A percentile compares a stretch with the other conserved stretches of the same genome.
These are phyloP conservation scores for Syncephalastrum monosporum DNA, from an alignment of 371 early-diverging fungal species.

Conservation along the genomic window DNA sequence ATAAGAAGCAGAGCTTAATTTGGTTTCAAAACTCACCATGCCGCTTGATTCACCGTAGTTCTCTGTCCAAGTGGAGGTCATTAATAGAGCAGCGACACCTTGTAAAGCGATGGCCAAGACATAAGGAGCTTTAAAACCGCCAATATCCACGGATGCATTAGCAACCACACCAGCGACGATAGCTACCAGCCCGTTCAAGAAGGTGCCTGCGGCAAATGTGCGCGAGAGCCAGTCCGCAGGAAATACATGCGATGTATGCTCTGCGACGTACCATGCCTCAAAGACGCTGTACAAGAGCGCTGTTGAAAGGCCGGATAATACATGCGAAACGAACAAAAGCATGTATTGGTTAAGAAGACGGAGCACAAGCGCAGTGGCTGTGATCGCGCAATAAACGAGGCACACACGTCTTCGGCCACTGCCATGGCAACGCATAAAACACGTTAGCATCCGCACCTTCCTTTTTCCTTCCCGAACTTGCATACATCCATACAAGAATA, in stretches of 20 bases:
- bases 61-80: constrained; percentile 64
- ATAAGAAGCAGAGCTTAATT: background rate
- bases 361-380: constrained; percentile 54
- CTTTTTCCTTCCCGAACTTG: no score
- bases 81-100: constrained; percentile 43
- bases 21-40: constrained; percentile 14
- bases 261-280: constrained; percentile 82
- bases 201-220: constrained; percentile 71
- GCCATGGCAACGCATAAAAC: no score
- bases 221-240: constrained; percentile 54
- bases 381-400: constrained; percentile 62
- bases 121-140: constrained; percentile 65
- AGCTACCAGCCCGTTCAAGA: constrained; percentile 72
- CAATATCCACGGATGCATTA: constrained; percentile 54
- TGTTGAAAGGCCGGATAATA: constrained; percentile 69
- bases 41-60: constrained; percentile 63
- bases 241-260: constrained; percentile 65
- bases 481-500: background rate
- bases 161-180: constrained; percentile 71
- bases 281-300: constrained; percentile 74
- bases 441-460: no score
- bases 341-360: constrained; percentile 52
- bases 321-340: constrained; percentile 61
- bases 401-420: constrained; percentile 71
- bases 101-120: constrained; percentile 53